Base-by-base conservation (phyloP, 2,329 filamentous ascomycete species). In the Penicillium sclerotiorum region DNA sequence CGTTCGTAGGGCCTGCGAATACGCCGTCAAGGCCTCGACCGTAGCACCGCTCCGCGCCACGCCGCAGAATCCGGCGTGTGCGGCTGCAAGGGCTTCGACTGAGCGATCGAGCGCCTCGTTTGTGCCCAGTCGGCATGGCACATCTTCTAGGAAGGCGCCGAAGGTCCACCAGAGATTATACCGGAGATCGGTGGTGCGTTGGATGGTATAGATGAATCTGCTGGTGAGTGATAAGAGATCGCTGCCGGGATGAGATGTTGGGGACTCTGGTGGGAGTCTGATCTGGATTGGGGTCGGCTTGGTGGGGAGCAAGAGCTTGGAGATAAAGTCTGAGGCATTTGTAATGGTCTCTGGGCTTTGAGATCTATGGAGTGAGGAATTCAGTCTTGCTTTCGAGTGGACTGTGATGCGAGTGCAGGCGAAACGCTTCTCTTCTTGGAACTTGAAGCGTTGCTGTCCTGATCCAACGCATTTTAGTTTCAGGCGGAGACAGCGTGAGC, bases 371-470 rank as follows among this genome's bases (percentile, higher is more conserved):
- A 15, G 3, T 12, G n/a, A 6, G 39, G 25, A 20, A 15, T 27
- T 18, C 7, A 42, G 12, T 11, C 12, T 25, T 23, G 36, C 22
- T 12, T 45, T 39, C 11, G 25, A 11, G 25, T 27, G 25, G 6
- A 11, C 25, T 7, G 25, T 27, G 7, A 27, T 27, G 25, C 11
- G 25, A 27, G 25, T 6, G 11, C 25, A 3, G n/a, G 47, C 39
- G 30, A 55, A 63, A 7, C 53, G 50, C 12, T 57, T 59, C 13
- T 67, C 59, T 21, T 77, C 66, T 52, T 77, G 74, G 63, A 80
- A 80, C 63, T 77, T 80, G 66, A 69, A 80, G 38, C 78, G 69
- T 47, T 73, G 68, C 58, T 76, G 66, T 3, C 78, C 78, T 3
- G 70, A 70, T 8, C 78, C 78, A 21, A 76, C 53, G 47, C 78